Conservation (phyloP, 305 asterid genomes). For the Fraxinus floribunda region DNA sequence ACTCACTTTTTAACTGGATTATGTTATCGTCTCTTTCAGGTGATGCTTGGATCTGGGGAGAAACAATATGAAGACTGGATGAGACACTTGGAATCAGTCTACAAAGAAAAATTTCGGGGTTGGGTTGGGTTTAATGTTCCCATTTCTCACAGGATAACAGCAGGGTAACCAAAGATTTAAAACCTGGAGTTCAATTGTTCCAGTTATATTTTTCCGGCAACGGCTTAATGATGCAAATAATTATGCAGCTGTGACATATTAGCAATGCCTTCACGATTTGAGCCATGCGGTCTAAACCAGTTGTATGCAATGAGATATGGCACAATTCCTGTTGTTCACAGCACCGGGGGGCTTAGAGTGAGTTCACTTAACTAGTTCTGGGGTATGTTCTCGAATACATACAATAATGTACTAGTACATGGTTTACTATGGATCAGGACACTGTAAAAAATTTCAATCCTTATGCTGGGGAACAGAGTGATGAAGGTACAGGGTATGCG, state of each 20-base stretch:
- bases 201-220: neutral
- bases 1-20: neutral
- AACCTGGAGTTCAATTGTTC: neutral
- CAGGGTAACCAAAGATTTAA: slow-evolving; percentile 48
- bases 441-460: slow-evolving; percentile 80
- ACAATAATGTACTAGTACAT: neutral
- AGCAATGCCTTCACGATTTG: slow-evolving; percentile 93
- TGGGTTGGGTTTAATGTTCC: slow-evolving; percentile 99
- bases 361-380: slow-evolving; percentile 28
- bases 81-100: slow-evolving; percentile 63
- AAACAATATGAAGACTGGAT: slow-evolving; percentile 96
- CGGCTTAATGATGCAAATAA: slow-evolving; percentile 12
- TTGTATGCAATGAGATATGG: slow-evolving; percentile 94
- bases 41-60: slow-evolving; percentile 99
- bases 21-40: slow-evolving; percentile 38
- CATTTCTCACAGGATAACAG: slow-evolving; percentile 83
- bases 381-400: neutral
- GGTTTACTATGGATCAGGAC: slow-evolving; percentile 52
- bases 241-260: slow-evolving; percentile 87
- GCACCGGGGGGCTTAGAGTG: slow-evolving; percentile 93
- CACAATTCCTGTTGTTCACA: slow-evolving; percentile 84
- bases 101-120: slow-evolving; percentile 72
- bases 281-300: slow-evolving; percentile 94
- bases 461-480: slow-evolving; percentile 58
- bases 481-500: slow-evolving; percentile 92